Base-by-base conservation (phyloP, 208 protist genomes). In the Leishmania mexicana region DNA sequence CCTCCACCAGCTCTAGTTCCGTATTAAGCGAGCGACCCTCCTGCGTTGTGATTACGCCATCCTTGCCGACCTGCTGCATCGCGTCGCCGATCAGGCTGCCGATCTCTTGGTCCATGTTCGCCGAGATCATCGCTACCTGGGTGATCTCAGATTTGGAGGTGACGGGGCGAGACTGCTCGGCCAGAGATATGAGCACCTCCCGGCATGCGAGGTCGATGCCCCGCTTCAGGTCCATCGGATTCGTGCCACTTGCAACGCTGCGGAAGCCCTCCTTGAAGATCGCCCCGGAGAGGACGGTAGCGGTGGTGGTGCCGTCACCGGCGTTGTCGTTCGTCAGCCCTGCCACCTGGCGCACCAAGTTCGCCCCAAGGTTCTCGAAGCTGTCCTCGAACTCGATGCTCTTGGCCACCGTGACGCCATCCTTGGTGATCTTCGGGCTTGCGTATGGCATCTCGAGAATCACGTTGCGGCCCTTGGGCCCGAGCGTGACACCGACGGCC, bases 401-500 rank as follows among this genome's bases (percentile, higher is more conserved):
- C 94, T 99, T 99, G 42, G 99, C 99, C 3, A 99, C 99, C 38
- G 99, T 99, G 28, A 99, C 99, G 89, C 99, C 99, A 81, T 99
- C 99, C 93, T 99, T 99, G 64, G 99, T 99, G 90, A 99, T 99
- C 82, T 99, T 99, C 45, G 99, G 99, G 57, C 94, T 84, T 49
- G 98, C 98, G 89, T 99, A 99, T 47, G 94, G 88, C 93, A 99
- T 98, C 81, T 99, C 99, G 8, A 99, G 94, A 42, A 99, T 96
- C 1, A 99, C 99, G 85, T 99, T 99, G 76, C 99, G 92, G 38
- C 99, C 99, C 89, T 99, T 99, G 70, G 99, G 99, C 13, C 99
- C 99, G 28, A 99, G 94, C 28, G 99, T 99, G 40, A 99, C 96
- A 60, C 97, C 93, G 15, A 99, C 99, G 10, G 99, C 99, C 73